phyloP scores from a whole-genome alignment of 352 stramenopile species.

The Hyaloperonospora brassicae region DNA sequence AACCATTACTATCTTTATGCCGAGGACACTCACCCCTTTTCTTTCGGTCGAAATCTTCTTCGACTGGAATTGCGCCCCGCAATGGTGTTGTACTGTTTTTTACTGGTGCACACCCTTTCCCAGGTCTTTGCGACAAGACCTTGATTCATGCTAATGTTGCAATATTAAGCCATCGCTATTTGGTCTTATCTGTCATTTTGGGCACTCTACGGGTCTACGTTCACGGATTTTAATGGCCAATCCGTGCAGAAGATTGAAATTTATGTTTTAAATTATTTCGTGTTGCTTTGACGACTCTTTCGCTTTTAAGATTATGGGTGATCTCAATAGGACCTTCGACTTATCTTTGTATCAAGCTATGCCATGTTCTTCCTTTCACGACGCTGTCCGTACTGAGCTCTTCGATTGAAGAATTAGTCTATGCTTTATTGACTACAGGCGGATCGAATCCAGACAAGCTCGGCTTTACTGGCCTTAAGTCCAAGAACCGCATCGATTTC shows the following conservation, averaged over 20 bases:
- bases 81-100: conserved; percentile 2
- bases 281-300: not conserved
- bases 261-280: not conserved
- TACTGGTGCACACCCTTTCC: not conserved
- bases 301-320: not conserved
- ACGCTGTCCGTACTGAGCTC: not conserved
- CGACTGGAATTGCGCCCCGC: not conserved
- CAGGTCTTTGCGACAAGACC: not conserved
- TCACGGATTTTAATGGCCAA: not conserved
- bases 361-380: not conserved
- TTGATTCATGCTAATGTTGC: not conserved
- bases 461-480: not conserved
- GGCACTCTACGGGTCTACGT: not conserved
- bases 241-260: not conserved
- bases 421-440: conserved; percentile 1
- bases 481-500: not conserved
- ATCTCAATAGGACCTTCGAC: conserved; percentile 2
- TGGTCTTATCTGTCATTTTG: not conserved
- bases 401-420: conserved; percentile 4
- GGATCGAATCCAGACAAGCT: not conserved
- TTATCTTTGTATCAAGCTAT: not conserved
- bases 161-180: not conserved
- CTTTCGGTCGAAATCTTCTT: not conserved
- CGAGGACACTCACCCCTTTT: not conserved
- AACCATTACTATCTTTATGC: not conserved